Percentiles rank a stretch among this genome's conserved stretches.
Evolutionary conservation across 108 stramenopile genomes (phyloP).

Genomic region (Nitzschia sp.): DNA sequence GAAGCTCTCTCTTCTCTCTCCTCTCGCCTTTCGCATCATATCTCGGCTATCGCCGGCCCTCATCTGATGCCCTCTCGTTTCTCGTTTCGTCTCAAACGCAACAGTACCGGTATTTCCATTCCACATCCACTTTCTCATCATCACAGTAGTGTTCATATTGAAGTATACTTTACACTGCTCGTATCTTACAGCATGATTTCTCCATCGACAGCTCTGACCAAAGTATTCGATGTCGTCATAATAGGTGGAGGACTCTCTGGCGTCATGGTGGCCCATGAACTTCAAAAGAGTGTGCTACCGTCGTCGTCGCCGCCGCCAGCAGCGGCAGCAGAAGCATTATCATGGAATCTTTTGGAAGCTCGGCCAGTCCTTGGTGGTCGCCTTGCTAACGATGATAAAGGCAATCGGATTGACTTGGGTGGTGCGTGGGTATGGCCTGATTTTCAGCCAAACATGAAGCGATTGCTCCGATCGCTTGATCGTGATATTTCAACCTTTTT

Average conservation of each 20-base stretch:
- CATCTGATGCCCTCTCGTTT: too few species aligned
- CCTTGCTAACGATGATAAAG: conserved; percentile 40
- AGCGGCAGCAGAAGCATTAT: not conserved
- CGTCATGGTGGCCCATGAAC: conserved; percentile 25
- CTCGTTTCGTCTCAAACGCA: too few species aligned
- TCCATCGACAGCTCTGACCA: not conserved
- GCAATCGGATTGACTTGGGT: conserved; percentile 49
- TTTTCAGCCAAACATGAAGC: conserved; percentile 45
- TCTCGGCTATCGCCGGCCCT: too few species aligned
- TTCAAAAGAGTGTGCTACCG: conserved; percentile 7
- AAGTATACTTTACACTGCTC: too few species aligned
- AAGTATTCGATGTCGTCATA: conserved; percentile 42
- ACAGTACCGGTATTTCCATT: too few species aligned
- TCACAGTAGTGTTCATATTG: too few species aligned
- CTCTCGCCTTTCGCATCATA: too few species aligned
- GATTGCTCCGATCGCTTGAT: conserved; percentile 11
- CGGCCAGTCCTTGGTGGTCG: conserved; percentile 48
- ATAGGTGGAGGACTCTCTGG: conserved; percentile 48
- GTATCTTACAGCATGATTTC: not conserved
- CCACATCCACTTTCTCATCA: too few species aligned
- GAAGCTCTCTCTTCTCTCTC: too few species aligned
- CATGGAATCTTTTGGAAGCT: conserved; percentile 54
- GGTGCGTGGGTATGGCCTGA: conserved; percentile 64
- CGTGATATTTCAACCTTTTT: conserved; percentile 36
- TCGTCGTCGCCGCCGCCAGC: too few species aligned